Evolutionary conservation across 2,329 filamentous ascomycete species (phyloP), one percentile per base, ranked within the genome.

Genomic region (Fusarium camptoceras): DNA sequence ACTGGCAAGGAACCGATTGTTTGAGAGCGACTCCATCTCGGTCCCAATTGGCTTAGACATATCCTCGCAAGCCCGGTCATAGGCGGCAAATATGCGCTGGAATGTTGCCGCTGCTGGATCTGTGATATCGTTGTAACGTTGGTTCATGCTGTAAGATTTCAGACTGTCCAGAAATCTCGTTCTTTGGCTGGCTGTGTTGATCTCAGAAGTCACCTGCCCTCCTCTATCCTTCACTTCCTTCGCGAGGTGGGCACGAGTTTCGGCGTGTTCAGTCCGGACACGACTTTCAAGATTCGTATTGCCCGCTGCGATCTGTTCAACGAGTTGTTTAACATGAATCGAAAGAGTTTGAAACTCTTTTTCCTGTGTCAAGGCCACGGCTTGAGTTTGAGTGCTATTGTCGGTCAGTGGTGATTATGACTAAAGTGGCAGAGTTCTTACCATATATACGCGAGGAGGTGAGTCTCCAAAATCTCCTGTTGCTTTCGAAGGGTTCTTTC

Each of bases 191-290:
- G 47, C 24, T 4, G 42, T 20, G 10, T 15, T 16, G 1, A 34
- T 18, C 0, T 34, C 16, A 10, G 31, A 34, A 34, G 31, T 18
- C 0, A 34, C 31, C 31, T 34, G 16, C 2, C 16, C 31, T 18
- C 31, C 31, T 0, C 30, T 18, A 1, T 3, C 7, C 4, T 12
- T 43, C 0, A 5, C 11, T 6, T 6, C 16, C 1, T 31, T 18
- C 0, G 27, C 34, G 1, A 63, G 18, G 3, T 3, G 16, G 6
- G 55, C n/a, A 7, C 18, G 18, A 0, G 60, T 63, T 2, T 5
- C 16, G 1, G 11, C 14, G 0, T 42, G 47, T 5, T 63, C 42
- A 2, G 12, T 8, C 1, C 5, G 8, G 3, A 61, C 2, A 0
- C 60, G 4, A 3, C 2, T 24, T 6, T 61, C 46, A 1, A 63